These are phyloP conservation scores for Puccinia polysora DNA, from an alignment of 1,284 basidiomycete species.

Conservation along the genomic window DNA sequence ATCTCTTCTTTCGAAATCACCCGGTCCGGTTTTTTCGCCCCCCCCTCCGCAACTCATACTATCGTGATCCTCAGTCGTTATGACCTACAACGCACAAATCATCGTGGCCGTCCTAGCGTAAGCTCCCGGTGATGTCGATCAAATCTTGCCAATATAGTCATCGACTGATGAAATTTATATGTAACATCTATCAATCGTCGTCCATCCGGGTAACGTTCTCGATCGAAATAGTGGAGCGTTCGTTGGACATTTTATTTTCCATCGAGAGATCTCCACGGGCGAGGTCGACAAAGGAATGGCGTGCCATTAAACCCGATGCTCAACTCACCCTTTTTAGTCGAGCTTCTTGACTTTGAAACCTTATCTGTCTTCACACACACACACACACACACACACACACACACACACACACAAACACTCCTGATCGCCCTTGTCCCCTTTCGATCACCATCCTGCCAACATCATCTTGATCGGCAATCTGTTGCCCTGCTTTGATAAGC, in stretches of 20 bases:
- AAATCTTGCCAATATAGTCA: neutral
- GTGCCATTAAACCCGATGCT: slow-evolving; percentile 47
- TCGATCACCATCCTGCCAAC: too few relatives aligned
- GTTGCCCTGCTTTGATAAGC: too few relatives aligned
- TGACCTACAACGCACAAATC: slow-evolving; percentile 47
- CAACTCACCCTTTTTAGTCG: too few relatives aligned
- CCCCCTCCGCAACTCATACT: too few relatives aligned
- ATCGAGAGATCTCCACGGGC: slow-evolving; percentile 41
- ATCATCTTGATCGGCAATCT: too few relatives aligned
- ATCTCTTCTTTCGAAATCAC: neutral
- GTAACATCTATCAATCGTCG: neutral
- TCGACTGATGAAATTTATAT: neutral
- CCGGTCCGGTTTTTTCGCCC: too few relatives aligned
- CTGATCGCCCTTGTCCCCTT: too few relatives aligned
- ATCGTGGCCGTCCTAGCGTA: slow-evolving; percentile 46
- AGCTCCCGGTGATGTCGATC: neutral
- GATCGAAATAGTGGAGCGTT: slow-evolving; percentile 46
- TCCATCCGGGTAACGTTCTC: neutral
- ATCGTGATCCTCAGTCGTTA: slow-evolving; percentile 7
- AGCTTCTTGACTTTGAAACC: too few relatives aligned
- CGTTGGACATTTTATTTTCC: slow-evolving; percentile 47
- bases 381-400: too few relatives aligned
- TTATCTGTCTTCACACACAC: too few relatives aligned
- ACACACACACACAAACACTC: too few relatives aligned
- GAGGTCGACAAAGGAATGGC: slow-evolving; percentile 45